These are phyloP conservation scores for Golubevia sp. DNA, from an alignment of 1,284 basidiomycete species.

Conservation along the genomic window DNA sequence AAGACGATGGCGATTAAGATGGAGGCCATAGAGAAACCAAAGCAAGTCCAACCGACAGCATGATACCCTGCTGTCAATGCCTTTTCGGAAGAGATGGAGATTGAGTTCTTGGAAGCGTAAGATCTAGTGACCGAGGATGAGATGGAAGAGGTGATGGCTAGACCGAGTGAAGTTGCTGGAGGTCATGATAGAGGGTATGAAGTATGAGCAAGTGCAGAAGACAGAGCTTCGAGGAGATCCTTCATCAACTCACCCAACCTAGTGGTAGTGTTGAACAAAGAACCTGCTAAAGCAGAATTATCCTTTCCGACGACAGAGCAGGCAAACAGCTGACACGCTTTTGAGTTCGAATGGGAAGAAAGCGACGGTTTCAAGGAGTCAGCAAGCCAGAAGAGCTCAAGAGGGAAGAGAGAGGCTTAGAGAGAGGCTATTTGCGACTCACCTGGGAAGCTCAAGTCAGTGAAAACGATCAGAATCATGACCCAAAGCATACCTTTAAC, in stretches of 20 bases:
- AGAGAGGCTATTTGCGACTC: too few species aligned
- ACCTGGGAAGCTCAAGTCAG: constrained; percentile 13
- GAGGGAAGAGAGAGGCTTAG: too few species aligned
- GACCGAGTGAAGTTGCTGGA: constrained; percentile 36
- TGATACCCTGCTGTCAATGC: constrained; percentile 31
- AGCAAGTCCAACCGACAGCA: constrained; percentile 39
- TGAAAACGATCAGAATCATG: constrained; percentile 29
- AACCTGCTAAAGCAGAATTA: constrained; percentile 39
- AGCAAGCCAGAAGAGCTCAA: too few species aligned
- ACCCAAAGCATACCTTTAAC: constrained; percentile 36
- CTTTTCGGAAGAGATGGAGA: background rate
- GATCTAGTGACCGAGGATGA: constrained; percentile 23
- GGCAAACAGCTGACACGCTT: constrained; percentile 14
- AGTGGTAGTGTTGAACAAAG: constrained; percentile 40
- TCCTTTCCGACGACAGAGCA: constrained; percentile 31
- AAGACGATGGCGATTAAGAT: constrained; percentile 20
- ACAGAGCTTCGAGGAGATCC: too few species aligned
- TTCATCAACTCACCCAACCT: constrained; percentile 14
- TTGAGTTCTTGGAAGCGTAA: too few species aligned
- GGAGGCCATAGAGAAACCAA: constrained; percentile 22
- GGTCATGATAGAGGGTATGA: too few species aligned
- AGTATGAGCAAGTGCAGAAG: too few species aligned
- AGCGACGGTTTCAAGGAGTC: too few species aligned
- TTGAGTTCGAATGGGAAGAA: too few species aligned
- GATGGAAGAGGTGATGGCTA: constrained; percentile 37